A percentile compares a stretch with the other conserved stretches of the same genome.
These are phyloP conservation scores for Roridomyces roridus DNA, from an alignment of 768 basidiomycete genomes.

Conservation along the genomic window DNA sequence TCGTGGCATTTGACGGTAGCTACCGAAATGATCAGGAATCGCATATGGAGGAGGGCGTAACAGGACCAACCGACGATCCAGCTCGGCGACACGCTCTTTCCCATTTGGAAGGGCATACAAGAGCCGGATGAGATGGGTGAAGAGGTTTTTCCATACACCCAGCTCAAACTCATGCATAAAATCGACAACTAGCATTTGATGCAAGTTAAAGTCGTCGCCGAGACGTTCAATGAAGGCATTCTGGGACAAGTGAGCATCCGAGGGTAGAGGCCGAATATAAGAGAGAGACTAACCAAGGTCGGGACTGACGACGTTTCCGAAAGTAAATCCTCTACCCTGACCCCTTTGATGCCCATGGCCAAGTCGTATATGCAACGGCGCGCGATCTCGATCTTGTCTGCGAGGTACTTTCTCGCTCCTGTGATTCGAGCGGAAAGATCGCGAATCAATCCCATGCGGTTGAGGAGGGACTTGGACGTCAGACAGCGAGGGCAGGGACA, in stretches of 20 bases:
- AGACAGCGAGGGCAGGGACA: conserved; percentile 33
- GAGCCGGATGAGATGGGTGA: conserved; percentile 42
- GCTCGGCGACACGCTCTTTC: conserved; percentile 19
- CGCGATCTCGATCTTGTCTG: not conserved
- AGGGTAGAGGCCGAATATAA: not conserved
- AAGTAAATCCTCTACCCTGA: conserved; percentile 4
- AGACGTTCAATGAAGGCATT: conserved; percentile 41
- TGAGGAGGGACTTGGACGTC: conserved; percentile 21
- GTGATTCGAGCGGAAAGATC: conserved; percentile 1
- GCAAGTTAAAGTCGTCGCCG: conserved; percentile 30
- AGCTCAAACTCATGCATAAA: conserved; percentile 46
- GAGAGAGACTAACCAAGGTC: not conserved
- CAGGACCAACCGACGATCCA: conserved; percentile 33
- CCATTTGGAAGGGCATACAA: conserved; percentile 29
- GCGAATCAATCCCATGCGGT: conserved; percentile 12
- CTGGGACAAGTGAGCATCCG: conserved; percentile 20
- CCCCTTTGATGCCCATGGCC: not conserved
- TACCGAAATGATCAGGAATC: not conserved
- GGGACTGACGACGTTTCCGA: conserved; percentile 14
- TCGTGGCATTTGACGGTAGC: conserved; percentile 24
- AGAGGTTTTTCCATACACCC: conserved; percentile 41
- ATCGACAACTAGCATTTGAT: conserved; percentile 36
- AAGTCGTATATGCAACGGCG: conserved; percentile 3
- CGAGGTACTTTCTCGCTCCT: not conserved
- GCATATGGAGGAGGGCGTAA: not conserved